Evolutionary conservation across 805 yeast species (phyloP).

Genomic region (Metschnikowia shivogae): DNA sequence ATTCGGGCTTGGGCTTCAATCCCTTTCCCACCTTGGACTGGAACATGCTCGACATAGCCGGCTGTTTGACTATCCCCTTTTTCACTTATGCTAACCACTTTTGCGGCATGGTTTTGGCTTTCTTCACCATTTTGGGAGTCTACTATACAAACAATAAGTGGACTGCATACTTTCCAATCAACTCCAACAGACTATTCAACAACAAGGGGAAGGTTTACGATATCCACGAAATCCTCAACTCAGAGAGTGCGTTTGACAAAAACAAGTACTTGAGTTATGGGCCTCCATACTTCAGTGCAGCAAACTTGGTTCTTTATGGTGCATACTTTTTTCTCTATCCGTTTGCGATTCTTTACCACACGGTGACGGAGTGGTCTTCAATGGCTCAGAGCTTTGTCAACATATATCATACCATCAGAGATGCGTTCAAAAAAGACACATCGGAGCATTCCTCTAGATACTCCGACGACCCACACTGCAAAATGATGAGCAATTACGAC

Average conservation of each 20-base stretch:
- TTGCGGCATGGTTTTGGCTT: slow-evolving; percentile 33
- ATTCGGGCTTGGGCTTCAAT: slow-evolving; percentile 37
- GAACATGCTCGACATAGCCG: slow-evolving; percentile 36
- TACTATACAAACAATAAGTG: slow-evolving; percentile 48
- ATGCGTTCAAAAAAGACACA: slow-evolving; percentile 19
- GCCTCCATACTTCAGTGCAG: slow-evolving; percentile 65
- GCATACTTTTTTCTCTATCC: slow-evolving; percentile 55
- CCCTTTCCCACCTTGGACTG: slow-evolving; percentile 43
- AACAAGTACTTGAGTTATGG: slow-evolving; percentile 50
- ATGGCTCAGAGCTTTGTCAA: slow-evolving; percentile 36
- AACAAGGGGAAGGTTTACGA: slow-evolving; percentile 48
- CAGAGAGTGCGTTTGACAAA: slow-evolving; percentile 42
- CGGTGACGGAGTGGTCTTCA: slow-evolving; percentile 43
- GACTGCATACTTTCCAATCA: slow-evolving; percentile 49
- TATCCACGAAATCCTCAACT: slow-evolving; percentile 44
- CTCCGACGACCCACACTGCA: slow-evolving; percentile 50
- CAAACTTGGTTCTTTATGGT: slow-evolving; percentile 55
- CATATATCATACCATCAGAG: slow-evolving; percentile 28
- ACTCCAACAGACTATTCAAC: slow-evolving; percentile 49
- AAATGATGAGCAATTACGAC: slow-evolving; percentile 54
- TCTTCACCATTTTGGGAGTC: slow-evolving; percentile 28
- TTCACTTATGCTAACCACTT: slow-evolving; percentile 40
- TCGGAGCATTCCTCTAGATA: slow-evolving; percentile 12
- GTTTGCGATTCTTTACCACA: slow-evolving; percentile 47
- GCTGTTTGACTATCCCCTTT: slow-evolving; percentile 41